These are phyloP conservation scores for Penicillium sp. DNA, from an alignment of 2,329 filamentous ascomycete species.

Conservation along the genomic window DNA sequence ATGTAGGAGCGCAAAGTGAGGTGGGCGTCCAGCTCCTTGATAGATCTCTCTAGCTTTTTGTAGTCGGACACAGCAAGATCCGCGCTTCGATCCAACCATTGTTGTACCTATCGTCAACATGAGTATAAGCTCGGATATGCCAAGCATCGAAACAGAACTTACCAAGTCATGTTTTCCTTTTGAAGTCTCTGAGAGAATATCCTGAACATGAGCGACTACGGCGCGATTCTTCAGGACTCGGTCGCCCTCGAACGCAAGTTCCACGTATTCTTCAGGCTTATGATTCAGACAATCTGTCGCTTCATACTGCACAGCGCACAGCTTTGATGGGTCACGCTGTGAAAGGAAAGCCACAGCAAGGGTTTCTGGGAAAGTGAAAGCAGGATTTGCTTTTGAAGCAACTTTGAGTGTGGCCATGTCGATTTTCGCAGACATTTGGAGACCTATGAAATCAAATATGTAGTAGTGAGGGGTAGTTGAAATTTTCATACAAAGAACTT, in stretches of 20 bases:
- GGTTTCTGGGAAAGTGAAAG: conserved; percentile 35
- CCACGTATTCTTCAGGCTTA: not conserved
- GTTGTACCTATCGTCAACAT: conserved; percentile 38
- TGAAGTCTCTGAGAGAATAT: conserved; percentile 23
- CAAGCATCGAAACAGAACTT: conserved; percentile 25
- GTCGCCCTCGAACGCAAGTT: not conserved
- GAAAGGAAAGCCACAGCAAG: conserved; percentile 36
- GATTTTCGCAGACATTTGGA: not conserved
- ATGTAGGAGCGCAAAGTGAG: conserved; percentile 82
- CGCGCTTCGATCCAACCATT: conserved; percentile 55
- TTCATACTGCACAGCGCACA: conserved; percentile 34
- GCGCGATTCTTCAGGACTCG: conserved; percentile 24
- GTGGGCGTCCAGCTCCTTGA: conserved; percentile 86
- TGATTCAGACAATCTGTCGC: conserved; percentile 27
- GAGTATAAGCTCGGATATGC: conserved; percentile 26
- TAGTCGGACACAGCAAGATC: conserved; percentile 63
- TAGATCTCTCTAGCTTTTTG: conserved; percentile 70
- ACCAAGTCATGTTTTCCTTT: conserved; percentile 28
- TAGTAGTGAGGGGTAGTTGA: too few relatives aligned
- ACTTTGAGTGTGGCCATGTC: not conserved
- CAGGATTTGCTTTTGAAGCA: conserved; percentile 38
- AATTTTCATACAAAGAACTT: too few relatives aligned
- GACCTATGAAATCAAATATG: too few relatives aligned
- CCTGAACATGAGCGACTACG: conserved; percentile 30
- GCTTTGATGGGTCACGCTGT: conserved; percentile 23